phyloP scores from a whole-genome alignment of 768 basidiomycete species.

The Tulasnella calospora region DNA sequence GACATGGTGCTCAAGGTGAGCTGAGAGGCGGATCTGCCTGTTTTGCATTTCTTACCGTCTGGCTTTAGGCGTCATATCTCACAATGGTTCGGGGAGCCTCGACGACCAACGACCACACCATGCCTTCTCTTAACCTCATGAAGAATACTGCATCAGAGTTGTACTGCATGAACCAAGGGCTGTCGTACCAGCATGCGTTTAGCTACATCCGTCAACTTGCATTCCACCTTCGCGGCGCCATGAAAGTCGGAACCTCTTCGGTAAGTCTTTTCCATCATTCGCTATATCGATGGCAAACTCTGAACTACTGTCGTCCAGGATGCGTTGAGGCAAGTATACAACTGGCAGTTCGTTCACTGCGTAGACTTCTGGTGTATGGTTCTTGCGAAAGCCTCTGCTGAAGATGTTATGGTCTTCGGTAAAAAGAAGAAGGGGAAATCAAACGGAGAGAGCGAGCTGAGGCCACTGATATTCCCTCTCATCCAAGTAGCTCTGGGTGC shows the following conservation, averaged over 20 bases:
- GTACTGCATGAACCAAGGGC: constrained; percentile 68
- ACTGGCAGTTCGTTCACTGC: constrained; percentile 96
- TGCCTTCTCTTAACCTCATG: constrained; percentile 92
- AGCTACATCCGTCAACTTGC: constrained; percentile 93
- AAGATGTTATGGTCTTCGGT: constrained; percentile 45
- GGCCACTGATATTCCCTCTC: constrained; percentile 88
- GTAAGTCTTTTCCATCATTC: constrained; percentile 39
- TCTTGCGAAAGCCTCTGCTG: constrained; percentile 72
- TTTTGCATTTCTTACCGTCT: not conserved
- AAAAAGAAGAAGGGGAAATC: constrained; percentile 35
- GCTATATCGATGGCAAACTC: constrained; percentile 12
- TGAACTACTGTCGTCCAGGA: constrained; percentile 48
- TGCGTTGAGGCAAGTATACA: constrained; percentile 90
- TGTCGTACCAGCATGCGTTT: constrained; percentile 90
- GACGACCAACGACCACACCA: constrained; percentile 75
- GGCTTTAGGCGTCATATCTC: constrained; percentile 73
- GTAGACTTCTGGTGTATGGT: constrained; percentile 96
- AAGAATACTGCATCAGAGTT: constrained; percentile 95
- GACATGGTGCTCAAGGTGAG: constrained; percentile 82
- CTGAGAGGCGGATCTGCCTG: not conserved
- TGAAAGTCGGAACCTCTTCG: constrained; percentile 75
- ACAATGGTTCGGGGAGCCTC: constrained; percentile 79
- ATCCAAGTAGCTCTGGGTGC: constrained; percentile 92
- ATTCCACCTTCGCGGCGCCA: constrained; percentile 83
- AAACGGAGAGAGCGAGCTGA: constrained; percentile 61